Conservation (phyloP, 371 early-diverging fungal genomes). For the Apophysomyces elegans region DNA sequence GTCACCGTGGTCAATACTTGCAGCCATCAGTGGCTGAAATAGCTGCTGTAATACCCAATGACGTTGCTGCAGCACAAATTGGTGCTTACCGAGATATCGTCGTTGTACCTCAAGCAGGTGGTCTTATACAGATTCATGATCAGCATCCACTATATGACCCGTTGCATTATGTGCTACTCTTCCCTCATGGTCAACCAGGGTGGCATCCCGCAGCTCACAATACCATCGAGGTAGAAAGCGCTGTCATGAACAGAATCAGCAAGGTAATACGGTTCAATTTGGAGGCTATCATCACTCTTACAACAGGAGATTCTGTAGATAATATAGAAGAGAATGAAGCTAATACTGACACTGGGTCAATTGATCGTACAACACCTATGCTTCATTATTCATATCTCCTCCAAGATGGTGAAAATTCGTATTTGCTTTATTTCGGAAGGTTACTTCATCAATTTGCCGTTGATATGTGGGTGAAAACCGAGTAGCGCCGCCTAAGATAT, state of each 20-base stretch:
- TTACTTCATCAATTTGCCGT: conserved; percentile 16
- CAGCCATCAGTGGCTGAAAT: no score
- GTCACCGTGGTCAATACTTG: no score
- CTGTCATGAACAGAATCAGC: not conserved
- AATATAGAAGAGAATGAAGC: not conserved
- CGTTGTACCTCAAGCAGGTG: not conserved
- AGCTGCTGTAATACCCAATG: not conserved
- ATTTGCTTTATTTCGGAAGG: conserved; percentile 2
- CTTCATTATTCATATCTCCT: conserved; percentile 8
- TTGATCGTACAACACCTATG: conserved; percentile 4
- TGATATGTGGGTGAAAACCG: conserved; percentile 15
- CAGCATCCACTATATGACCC: conserved; percentile 17
- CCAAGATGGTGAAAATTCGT: conserved; percentile 1
- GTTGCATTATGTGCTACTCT: conserved; percentile 16
- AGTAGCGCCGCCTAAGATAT: conserved; percentile 13
- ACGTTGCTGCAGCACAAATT: conserved; percentile 14
- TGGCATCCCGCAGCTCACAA: not conserved
- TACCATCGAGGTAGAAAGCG: no score
- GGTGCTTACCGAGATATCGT: conserved; percentile 9
- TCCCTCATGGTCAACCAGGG: conserved; percentile 6
- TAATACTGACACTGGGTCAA: no score
- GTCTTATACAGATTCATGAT: conserved; percentile 8
- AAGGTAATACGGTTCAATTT: not conserved
- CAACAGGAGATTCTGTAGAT: not conserved
- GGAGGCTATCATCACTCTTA: not conserved